Evolutionary conservation across 1,284 basidiomycete species (phyloP), one percentile per base, ranked within the genome.

Genomic region (Malassezia japonica): DNA sequence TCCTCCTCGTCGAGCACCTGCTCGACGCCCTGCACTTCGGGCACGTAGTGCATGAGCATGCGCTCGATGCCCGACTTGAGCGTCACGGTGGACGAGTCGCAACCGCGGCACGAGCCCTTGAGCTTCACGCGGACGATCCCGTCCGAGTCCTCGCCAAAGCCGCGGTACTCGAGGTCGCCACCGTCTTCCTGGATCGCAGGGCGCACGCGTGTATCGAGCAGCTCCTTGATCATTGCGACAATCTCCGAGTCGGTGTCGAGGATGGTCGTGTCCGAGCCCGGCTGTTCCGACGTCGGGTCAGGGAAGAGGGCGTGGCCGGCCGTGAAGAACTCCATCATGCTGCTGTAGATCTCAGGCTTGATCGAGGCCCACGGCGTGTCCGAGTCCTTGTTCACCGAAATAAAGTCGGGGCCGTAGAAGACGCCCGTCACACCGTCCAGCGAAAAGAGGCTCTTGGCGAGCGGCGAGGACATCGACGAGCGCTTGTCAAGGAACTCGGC

Each of bases 41-140:
- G 92, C 48, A 98, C 87, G 69, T 96, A 98, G 75, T 98, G 92
- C 87, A 88, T 92, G 66, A 98, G 77, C 94, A 98, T 98, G 56
- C 92, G 79, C 77, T 98, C 94, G 48, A 68, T 67, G 21, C 65
- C 65, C n/a, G 45, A 52, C 47, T 96, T 98, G 56, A 98, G 78
- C 15, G 92, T 98, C 24, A 98, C 91, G 10, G 87, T 84, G 66
- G 85, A 88, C 31, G 85, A 88, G 59, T 83, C 83, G 75, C 92
- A 98, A 6, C 94, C 92, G 66, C 92, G 78, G 76, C 92, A 98
- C 69, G 87, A 91, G 20, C 92, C 92, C 77, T 96, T 98, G 57
- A 98, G 77, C 75, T 86, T 94, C 33, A 98, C 80, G 67, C 81
- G 74, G 31, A 82, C 80, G 25, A 79, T 74, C 0, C 80, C 79